Evolutionary conservation across 148 eudicot species (phyloP).

Genomic region (Gaultheria prostrata): DNA sequence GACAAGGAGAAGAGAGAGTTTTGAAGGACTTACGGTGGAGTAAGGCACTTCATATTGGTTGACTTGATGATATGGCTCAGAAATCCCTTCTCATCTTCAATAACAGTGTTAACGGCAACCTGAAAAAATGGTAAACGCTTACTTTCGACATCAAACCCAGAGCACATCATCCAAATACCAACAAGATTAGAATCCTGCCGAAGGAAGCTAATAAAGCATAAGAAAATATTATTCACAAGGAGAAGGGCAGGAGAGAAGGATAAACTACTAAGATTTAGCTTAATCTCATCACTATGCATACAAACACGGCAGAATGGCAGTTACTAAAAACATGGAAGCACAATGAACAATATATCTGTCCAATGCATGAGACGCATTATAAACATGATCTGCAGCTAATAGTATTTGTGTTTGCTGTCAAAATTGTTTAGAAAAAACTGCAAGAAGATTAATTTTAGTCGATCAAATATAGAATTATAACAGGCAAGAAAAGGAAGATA

Average conservation of each 20-base stretch:
- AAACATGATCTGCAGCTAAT: background rate
- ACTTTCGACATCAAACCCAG: background rate
- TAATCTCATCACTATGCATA: background rate
- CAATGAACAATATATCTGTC: background rate
- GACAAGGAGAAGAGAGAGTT: background rate
- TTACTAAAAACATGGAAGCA: background rate
- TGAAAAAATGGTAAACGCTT: conserved; percentile 16
- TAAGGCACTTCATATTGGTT: conserved; percentile 89
- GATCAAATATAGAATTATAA: background rate
- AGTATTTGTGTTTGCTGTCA: background rate
- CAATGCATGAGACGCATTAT: background rate
- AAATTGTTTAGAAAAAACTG: background rate
- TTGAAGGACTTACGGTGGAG: conserved; percentile 59
- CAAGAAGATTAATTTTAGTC: background rate
- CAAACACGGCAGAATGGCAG: background rate
- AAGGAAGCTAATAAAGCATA: background rate
- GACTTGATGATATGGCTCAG: conserved; percentile 82
- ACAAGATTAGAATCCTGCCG: background rate
- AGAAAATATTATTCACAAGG: background rate
- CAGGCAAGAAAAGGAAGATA: background rate
- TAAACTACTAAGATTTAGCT: background rate
- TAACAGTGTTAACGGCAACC: conserved; percentile 83
- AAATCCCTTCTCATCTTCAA: conserved; percentile 81
- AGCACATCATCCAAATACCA: background rate
- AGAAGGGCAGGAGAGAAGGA: background rate